These are phyloP conservation scores for Gryganskiella cystojenkinii DNA, from an alignment of 192 early-diverging fungal species.

Conservation along the genomic window DNA sequence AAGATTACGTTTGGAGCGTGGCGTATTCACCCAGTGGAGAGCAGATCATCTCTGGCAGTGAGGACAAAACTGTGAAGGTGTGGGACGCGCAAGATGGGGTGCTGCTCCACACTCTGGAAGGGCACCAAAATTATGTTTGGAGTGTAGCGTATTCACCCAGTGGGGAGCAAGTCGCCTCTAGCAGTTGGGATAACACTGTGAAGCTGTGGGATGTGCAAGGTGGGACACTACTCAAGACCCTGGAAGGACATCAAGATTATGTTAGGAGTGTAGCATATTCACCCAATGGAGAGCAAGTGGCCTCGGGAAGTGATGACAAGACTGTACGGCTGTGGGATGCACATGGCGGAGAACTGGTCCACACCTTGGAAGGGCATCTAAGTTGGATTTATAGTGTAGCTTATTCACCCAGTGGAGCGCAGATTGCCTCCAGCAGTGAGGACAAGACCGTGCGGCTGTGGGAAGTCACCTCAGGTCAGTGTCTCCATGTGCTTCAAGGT, in stretches of 20 bases:
- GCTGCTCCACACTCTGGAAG: neutral
- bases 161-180: neutral
- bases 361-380: neutral
- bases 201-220: conserved; percentile 2
- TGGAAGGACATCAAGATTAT: neutral
- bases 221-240: neutral
- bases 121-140: neutral
- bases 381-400: neutral
- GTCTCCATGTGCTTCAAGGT: too few species aligned
- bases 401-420: neutral
- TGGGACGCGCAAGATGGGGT: conserved; percentile 4
- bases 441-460: too few species aligned
- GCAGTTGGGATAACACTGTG: conserved; percentile 1
- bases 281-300: conserved; percentile 1
- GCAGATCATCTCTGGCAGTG: neutral
- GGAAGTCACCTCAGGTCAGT: too few species aligned
- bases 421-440: neutral
- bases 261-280: neutral
- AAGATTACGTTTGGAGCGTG: neutral
- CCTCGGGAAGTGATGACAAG: neutral
- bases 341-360: neutral
- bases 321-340: conserved; percentile 7
- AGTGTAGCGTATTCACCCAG: neutral
- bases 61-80: neutral
- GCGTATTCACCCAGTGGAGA: neutral